These are phyloP conservation scores for Tetracentron sinense DNA, from an alignment of 164 flowering plant species.

Conservation along the genomic window DNA sequence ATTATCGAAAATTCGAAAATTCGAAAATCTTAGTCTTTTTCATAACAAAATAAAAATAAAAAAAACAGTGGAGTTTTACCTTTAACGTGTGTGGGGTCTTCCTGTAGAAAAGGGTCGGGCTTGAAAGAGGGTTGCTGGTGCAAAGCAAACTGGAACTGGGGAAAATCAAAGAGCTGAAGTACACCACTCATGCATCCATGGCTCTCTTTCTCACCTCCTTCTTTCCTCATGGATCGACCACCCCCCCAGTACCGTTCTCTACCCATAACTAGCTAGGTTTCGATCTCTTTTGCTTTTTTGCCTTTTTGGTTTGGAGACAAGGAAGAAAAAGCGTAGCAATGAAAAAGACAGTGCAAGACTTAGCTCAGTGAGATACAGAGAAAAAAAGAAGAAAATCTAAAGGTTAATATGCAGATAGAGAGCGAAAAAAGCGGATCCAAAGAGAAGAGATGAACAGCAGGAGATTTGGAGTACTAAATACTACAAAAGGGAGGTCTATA, in stretches of 20 bases:
- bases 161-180: conserved; percentile 65
- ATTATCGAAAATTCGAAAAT: conserved; percentile 2
- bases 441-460: conserved; percentile 9
- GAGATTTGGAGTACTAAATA: conserved; percentile 6
- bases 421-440: conserved; percentile 48
- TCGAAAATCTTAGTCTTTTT: not conserved
- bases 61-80: too few species aligned
- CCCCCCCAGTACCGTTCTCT: conserved; percentile 43
- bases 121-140: conserved; percentile 25
- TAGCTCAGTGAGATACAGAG: not conserved
- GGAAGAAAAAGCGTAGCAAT: not conserved
- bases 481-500: conserved; percentile 4
- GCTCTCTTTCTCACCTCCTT: conserved; percentile 7
- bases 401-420: conserved; percentile 6
- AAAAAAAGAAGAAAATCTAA: conserved; percentile 3
- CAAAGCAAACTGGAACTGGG: conserved; percentile 35
- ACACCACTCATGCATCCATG: conserved; percentile 70
- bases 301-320: not conserved
- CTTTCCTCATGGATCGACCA: conserved; percentile 11
- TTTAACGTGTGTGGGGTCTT: conserved; percentile 27
- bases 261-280: conserved; percentile 27
- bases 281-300: not conserved
- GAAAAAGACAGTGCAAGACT: conserved; percentile 18
- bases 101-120: conserved; percentile 23
- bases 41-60: too few species aligned